phyloP scores from a whole-genome alignment of 768 basidiomycete genomes.

The Lactarius hengduanensis region DNA sequence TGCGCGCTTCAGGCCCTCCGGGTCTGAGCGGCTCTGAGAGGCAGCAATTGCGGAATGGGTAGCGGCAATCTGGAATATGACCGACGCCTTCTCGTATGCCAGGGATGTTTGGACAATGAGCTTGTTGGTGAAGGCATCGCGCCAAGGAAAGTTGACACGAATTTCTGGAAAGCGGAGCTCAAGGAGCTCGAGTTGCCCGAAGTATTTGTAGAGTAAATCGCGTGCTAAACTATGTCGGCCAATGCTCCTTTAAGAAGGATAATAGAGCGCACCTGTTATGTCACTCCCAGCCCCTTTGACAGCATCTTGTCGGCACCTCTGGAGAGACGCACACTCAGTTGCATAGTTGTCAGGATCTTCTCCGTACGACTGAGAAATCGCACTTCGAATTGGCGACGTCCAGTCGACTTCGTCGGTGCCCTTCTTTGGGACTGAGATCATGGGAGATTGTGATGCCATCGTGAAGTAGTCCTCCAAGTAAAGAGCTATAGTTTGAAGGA shows the following conservation, averaged over 20 bases:
- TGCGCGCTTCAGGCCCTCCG: slow-evolving; percentile 47
- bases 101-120: slow-evolving; percentile 93
- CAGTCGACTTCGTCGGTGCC: slow-evolving; percentile 97
- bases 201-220: slow-evolving; percentile 98
- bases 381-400: slow-evolving; percentile 79
- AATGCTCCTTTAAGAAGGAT: slow-evolving; percentile 9
- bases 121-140: slow-evolving; percentile 95
- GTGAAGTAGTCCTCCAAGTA: slow-evolving; percentile 11
- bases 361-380: slow-evolving; percentile 90
- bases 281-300: slow-evolving; percentile 96
- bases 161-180: slow-evolving; percentile 97
- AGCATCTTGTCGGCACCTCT: slow-evolving; percentile 93
- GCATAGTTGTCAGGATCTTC: slow-evolving; percentile 90
- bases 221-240: slow-evolving; percentile 50
- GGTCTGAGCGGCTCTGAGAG: slow-evolving; percentile 68
- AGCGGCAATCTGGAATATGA: slow-evolving; percentile 93
- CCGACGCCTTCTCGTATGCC: slow-evolving; percentile 96
- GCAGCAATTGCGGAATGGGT: slow-evolving; percentile 92
- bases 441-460: slow-evolving; percentile 81
- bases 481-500: slow-evolving; percentile 1
- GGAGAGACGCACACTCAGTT: slow-evolving; percentile 78
- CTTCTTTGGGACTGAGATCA: slow-evolving; percentile 92
- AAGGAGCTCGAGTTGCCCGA: slow-evolving; percentile 95
- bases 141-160: slow-evolving; percentile 93
- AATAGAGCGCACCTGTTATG: slow-evolving; percentile 64